Conservation (phyloP, 2,329 filamentous ascomycete genomes). For the Paecilomyces sp. region DNA sequence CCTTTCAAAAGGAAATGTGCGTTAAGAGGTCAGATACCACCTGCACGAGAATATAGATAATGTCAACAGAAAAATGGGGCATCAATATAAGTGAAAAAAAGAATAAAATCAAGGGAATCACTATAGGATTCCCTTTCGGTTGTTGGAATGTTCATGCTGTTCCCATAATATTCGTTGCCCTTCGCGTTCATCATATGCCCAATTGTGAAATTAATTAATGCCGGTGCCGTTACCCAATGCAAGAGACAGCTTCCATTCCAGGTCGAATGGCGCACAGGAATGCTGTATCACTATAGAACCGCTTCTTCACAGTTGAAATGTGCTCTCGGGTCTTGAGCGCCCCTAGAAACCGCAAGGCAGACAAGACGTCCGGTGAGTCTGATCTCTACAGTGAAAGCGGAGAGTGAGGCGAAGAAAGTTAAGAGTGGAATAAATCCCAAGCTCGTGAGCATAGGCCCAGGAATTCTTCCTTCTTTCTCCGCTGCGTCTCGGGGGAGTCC, state of each 20-base stretch:
- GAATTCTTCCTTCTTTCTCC: conserved; percentile 89
- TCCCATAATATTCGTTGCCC: conserved; percentile 1
- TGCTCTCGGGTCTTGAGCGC: neutral
- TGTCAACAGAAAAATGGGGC: neutral
- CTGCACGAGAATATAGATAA: neutral
- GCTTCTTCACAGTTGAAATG: neutral
- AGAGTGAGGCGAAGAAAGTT: neutral
- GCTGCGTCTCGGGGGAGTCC: conserved; percentile 75
- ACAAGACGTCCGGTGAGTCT: neutral
- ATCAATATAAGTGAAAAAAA: neutral
- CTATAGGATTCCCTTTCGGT: neutral
- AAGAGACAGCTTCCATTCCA: neutral
- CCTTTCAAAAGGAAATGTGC: neutral
- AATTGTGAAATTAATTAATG: neutral
- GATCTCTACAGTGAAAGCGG: neutral
- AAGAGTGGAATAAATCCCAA: conserved; percentile 93
- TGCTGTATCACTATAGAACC: neutral
- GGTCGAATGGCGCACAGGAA: neutral
- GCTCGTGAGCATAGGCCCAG: conserved; percentile 76
- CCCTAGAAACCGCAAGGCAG: neutral
- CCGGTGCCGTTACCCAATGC: conserved; percentile 1
- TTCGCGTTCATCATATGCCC: neutral
- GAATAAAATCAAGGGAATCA: neutral
- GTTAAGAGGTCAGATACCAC: neutral
- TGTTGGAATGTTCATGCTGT: conserved; percentile 6